A percentile compares a stretch with the other conserved stretches of the same genome.
Conservation (phyloP, 257 asterid species). For the Scutellaria barbata region DNA sequence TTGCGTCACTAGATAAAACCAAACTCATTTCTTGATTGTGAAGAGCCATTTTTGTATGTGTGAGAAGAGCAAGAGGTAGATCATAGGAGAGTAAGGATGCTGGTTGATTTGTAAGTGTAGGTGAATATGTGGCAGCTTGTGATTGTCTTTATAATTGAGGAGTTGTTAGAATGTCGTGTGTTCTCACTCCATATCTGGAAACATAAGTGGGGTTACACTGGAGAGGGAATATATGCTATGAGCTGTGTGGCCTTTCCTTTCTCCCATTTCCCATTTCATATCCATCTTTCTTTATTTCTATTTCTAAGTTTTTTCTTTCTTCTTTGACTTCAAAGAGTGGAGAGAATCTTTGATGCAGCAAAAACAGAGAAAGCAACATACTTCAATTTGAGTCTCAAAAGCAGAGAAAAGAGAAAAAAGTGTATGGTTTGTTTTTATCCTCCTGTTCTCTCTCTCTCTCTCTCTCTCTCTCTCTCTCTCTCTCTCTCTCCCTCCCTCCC, state of each 20-base stretch:
- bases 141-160: slow-evolving; percentile 63
- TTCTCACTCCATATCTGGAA: slow-evolving; percentile 93
- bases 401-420: slow-evolving; percentile 72
- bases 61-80: slow-evolving; percentile 32
- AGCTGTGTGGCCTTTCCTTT: slow-evolving; percentile 63
- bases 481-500: slow-evolving; percentile 35
- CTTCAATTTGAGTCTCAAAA: slow-evolving; percentile 69
- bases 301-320: slow-evolving; percentile 39
- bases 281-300: slow-evolving; percentile 45
- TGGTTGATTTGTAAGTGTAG: slow-evolving; percentile 35
- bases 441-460: slow-evolving; percentile 46
- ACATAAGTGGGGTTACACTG: slow-evolving; percentile 71
- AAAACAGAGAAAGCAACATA: slow-evolving; percentile 75
- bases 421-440: slow-evolving; percentile 73
- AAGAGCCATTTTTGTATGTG: slow-evolving; percentile 53
- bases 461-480: slow-evolving; percentile 36
- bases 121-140: slow-evolving; percentile 43
- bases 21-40: slow-evolving; percentile 59
- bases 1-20: slow-evolving; percentile 83
- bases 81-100: slow-evolving; percentile 35
- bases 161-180: slow-evolving; percentile 61
- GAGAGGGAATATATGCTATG: slow-evolving; percentile 81
- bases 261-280: slow-evolving; percentile 73
- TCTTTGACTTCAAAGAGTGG: slow-evolving; percentile 75
- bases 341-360: slow-evolving; percentile 74